Evolutionary conservation across 2,329 filamentous ascomycete genomes (phyloP), one percentile per base, ranked within the genome.

Genomic region (Raffaelea arxii): DNA sequence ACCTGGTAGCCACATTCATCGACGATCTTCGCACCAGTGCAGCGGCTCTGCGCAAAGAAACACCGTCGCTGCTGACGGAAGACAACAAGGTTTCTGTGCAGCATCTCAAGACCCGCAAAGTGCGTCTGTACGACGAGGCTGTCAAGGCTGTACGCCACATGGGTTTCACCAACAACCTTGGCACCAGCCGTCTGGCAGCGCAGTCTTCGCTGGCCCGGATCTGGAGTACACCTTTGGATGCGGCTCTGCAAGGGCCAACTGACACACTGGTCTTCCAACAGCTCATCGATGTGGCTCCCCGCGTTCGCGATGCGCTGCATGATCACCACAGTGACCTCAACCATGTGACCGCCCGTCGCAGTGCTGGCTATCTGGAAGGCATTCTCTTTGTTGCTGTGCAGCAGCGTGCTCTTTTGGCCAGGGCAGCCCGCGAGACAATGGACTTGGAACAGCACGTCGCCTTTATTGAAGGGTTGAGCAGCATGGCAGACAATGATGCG

Each of bases 71-170:
- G n/a, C 66, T 94, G 40, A 95, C 78, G 0, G 86, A 95, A 23
- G 90, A 95, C 38, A 96, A 92, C 62, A 91, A 90, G 59, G 76
- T 82, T 11, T 63, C 76, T 16, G 79, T 96, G 50, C 90, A 94
- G 63, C 87, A 96, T 61, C 78, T 97, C 54, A 97, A 96, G 69
- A 81, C 80, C 3, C 78, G 87, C 56, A 98, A 98, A 66, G 80
- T 88, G 38, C 90, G 89, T 55, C 75, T 97, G 14, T 92, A 94
- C 56, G 86, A 88, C 1, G 91, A 97, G 55, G 90, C 86, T 0
- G 68, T 98, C 52, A 90, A 86, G 58, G 78, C 82, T 21, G 69
- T 96, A 24, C 80, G 88, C 30, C 78, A 83, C 48, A 97, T 98
- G 91, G 92, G 92, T 4, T 78, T 98, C 56, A 84, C 83, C 56